phyloP scores from a whole-genome alignment of 495 filamentous ascomycete genomes.

The Hamigera avellanea region DNA sequence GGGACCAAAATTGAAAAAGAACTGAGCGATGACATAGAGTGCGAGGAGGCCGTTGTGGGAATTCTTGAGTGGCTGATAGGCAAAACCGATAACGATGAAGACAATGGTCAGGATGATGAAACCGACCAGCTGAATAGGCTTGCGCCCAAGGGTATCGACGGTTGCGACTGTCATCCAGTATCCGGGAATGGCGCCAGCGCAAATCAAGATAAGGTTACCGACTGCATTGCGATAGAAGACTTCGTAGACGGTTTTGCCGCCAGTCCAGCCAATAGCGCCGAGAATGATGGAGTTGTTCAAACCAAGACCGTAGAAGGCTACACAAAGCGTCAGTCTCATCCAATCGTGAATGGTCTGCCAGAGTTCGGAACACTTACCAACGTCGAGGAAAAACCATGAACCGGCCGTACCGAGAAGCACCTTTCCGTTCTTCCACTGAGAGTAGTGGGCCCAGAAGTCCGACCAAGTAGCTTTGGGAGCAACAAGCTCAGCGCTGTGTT shows the following conservation, averaged over 20 bases:
- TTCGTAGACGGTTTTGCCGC: constrained; percentile 45
- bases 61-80: constrained; percentile 37
- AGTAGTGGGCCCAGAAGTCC: constrained; percentile 55
- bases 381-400: constrained; percentile 71
- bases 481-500: constrained; percentile 30
- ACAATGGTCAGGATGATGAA: constrained; percentile 64
- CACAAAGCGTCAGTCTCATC: constrained; percentile 13
- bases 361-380: constrained; percentile 21
- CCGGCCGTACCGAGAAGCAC: constrained; percentile 65
- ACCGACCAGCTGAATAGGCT: constrained; percentile 67
- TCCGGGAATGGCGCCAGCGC: constrained; percentile 64
- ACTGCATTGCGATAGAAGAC: constrained; percentile 58
- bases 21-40: constrained; percentile 73
- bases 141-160: constrained; percentile 63
- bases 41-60: constrained; percentile 44
- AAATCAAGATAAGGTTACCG: constrained; percentile 63
- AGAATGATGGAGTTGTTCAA: constrained; percentile 66
- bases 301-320: constrained; percentile 68
- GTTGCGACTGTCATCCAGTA: constrained; percentile 66
- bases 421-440: constrained; percentile 54
- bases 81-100: constrained; percentile 68
- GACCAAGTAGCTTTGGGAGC: constrained; percentile 51
- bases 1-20: constrained; percentile 82
- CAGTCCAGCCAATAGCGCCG: constrained; percentile 53
- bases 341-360: too few relatives aligned